Base-by-base conservation (phyloP, 306 rosid genomes). In the Cicer cuneatum region DNA sequence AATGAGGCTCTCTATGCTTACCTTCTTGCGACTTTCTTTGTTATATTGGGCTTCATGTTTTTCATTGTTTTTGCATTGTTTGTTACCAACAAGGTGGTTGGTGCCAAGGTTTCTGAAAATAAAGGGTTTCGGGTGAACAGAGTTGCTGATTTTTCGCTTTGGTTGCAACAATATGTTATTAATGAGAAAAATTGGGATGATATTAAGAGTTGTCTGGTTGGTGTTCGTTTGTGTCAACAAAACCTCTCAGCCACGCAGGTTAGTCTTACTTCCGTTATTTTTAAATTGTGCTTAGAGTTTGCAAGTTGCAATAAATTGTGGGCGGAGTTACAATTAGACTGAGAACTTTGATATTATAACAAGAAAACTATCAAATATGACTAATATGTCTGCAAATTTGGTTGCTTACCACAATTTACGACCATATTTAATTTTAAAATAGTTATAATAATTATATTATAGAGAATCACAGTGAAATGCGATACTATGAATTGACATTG, bases 141-240 rank as follows among this genome's bases (percentile, higher is more conserved):
- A 4, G 77, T 81, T 1, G 77, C 72, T 2, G 89, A 92, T 75
- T 92, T 80, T 83, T 87, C 93, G 0, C 71, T 77, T 10, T 92
- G 90, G 90, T 42, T 90, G 53, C 96, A 84, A 69, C 78, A 59
- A 2, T 89, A 89, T 12, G 97, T 92, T 7, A 70, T 81, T 5
- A 86, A 90, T 15, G 77, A 74, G 1, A 24, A 65, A 33, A 85
- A 88, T 38, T 92, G 97, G 96, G 45, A 40, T 2, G 80, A 66
- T 6, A 76, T 90, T 59, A 77, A 75, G 59, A 87, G 89, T 33
- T 92, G 96, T 69, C 42, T 92, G 68, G 7, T 80, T 6, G 84
- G 77, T 8, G 72, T 84, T 1, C 66, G 41, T 3, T 47, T 90
- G 16, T 92, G 98, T 40, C 59, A 58, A 5, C 10, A 21, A 51